Base-by-base conservation (phyloP, 2,329 filamentous ascomycete genomes). In the Fusarium tjaetaba region DNA sequence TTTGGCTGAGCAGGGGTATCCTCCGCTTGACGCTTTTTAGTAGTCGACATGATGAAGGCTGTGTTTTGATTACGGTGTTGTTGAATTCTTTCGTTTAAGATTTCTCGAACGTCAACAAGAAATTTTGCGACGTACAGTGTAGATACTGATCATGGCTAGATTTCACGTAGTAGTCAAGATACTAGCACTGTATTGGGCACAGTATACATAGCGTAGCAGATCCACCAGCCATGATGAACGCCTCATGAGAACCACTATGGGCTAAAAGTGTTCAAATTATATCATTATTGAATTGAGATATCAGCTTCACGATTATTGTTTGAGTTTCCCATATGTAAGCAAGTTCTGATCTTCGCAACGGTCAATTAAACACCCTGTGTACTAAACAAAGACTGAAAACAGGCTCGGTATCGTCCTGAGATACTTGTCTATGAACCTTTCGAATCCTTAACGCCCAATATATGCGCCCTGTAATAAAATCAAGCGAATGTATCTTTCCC, bases 1-100 rank as follows among this genome's bases (percentile, higher is more conserved):
- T 82, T 83, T 45, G 68, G 65, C 6, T 82, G 77, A 43, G 80
- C 79, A 22, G 83, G 83, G 16, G 86, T 84, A 30, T 85, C 82
- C 28, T 89, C 88, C 3, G 86, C 85, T 70, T 88, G 86, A 75
- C 91, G 88, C 82, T 90, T 92, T 78, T 85, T 88, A 55, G 84
- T 73, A 65, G 83, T 84, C 7, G 84, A 80, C 84, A 85, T 85
- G 52, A 38, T 71, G 56, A n/a, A 32, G 32, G 46, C n/a, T 52
- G 65, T 42, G 57, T 53, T 11, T 48, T 61, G 56, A 45, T 70
- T 62, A 52, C 58, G 57, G 15, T 62, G 48, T 38, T 48, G 55
- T 30, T 68, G 41, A 51, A 46, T 30, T 52, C 32, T 60, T 52
- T 45, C 60, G 49, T 51, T 57, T 24, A 34, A 64, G 68, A 70